Evolutionary conservation across 1,284 basidiomycete genomes (phyloP).

Genomic region (Chondrostereum purpureum): DNA sequence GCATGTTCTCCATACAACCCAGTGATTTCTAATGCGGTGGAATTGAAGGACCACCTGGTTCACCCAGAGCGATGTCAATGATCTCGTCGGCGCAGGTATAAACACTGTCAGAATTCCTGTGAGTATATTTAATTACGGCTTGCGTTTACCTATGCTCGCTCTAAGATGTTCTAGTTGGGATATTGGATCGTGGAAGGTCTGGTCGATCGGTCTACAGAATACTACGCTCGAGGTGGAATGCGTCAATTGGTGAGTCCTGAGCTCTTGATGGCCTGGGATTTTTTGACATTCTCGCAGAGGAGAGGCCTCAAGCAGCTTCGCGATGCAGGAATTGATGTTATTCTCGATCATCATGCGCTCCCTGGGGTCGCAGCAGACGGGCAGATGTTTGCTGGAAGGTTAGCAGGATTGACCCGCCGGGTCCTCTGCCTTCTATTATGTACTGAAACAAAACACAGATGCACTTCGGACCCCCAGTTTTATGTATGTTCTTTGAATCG

Average conservation of each 20-base stretch:
- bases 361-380: slow-evolving; percentile 59
- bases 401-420: slow-evolving; percentile 12
- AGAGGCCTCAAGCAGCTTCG: slow-evolving; percentile 54
- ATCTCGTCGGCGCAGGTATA: slow-evolving; percentile 56
- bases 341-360: slow-evolving; percentile 72
- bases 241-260: slow-evolving; percentile 42
- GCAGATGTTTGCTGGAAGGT: slow-evolving; percentile 66
- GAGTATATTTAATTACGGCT: too few relatives aligned
- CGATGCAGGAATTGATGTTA: slow-evolving; percentile 55
- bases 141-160: too few relatives aligned
- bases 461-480: slow-evolving; percentile 65
- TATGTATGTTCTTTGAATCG: slow-evolving; percentile 42
- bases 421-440: too few relatives aligned
- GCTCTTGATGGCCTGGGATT: background rate
- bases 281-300: slow-evolving; percentile 34
- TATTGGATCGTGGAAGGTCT: slow-evolving; percentile 76
- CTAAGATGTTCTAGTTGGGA: slow-evolving; percentile 64
- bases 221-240: slow-evolving; percentile 65
- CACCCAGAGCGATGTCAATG: slow-evolving; percentile 54
- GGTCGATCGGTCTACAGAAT: slow-evolving; percentile 55
- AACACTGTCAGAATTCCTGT: slow-evolving; percentile 71
- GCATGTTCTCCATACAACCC: background rate
- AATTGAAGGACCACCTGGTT: slow-evolving; percentile 49
- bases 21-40: background rate
- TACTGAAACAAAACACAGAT: slow-evolving; percentile 27